phyloP scores from a whole-genome alignment of 2,329 filamentous ascomycete species.

The Phoma sp. region DNA sequence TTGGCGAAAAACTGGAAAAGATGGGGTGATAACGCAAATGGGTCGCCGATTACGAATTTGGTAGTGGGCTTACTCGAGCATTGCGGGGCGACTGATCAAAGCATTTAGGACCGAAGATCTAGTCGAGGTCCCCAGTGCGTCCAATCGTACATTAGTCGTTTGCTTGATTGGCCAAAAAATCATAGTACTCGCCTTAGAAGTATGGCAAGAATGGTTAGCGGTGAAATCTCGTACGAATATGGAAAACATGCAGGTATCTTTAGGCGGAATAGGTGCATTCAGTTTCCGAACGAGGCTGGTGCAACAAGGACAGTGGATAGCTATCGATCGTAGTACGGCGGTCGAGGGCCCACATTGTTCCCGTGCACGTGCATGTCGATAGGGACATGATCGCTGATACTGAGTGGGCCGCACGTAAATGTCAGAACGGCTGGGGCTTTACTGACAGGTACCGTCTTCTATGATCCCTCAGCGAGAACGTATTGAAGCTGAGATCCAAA shows the following conservation, averaged over 20 bases:
- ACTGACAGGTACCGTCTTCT: constrained; percentile 1
- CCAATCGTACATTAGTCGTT: neutral
- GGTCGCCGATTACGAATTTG: constrained; percentile 11
- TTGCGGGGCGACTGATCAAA: constrained; percentile 7
- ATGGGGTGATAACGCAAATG: constrained; percentile 9
- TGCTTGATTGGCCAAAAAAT: neutral
- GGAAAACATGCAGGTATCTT: neutral
- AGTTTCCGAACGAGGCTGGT: constrained; percentile 1
- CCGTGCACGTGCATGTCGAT: neutral
- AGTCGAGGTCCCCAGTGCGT: neutral
- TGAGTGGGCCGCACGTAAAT: neutral
- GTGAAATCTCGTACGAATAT: neutral
- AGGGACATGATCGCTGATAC: neutral
- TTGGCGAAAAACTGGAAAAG: constrained; percentile 1
- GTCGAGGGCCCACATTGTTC: neutral
- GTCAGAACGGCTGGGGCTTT: neutral
- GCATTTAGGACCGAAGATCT: constrained; percentile 10
- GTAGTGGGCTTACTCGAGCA: constrained; percentile 1
- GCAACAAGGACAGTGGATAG: neutral
- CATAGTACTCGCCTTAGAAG: neutral
- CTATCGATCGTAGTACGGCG: constrained; percentile 5
- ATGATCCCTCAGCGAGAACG: neutral
- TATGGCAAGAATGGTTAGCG: constrained; percentile 1
- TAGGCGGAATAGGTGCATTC: neutral
- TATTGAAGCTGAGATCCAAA: neutral